Conservation (phyloP, 257 asterid species). For the Scutellaria minor region DNA sequence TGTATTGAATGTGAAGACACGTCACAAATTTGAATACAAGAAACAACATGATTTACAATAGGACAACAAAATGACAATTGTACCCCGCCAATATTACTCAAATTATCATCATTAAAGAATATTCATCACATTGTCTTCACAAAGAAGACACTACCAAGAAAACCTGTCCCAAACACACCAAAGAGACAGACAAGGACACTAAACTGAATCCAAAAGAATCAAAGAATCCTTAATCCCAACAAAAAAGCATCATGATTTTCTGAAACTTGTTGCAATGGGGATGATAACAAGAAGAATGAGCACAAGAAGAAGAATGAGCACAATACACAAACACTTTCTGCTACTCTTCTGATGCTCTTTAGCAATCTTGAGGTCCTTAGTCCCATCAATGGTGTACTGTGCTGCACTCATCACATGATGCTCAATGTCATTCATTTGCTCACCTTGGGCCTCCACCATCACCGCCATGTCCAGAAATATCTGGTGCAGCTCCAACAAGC, state of each 20-base stretch:
- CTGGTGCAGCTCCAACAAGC: constrained; percentile 92
- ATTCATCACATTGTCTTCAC: background rate
- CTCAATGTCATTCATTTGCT: constrained; percentile 87
- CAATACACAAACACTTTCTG: constrained; percentile 76
- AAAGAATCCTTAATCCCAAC: too few relatives aligned
- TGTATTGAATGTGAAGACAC: too few relatives aligned
- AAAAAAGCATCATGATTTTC: constrained; percentile 48
- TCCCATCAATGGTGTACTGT: constrained; percentile 67
- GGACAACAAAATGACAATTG: background rate
- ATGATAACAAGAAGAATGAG: constrained; percentile 63
- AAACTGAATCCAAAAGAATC: background rate
- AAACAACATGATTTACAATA: too few relatives aligned
- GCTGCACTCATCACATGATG: constrained; percentile 83
- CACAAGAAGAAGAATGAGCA: constrained; percentile 61
- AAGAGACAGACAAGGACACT: background rate
- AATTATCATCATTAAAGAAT: background rate
- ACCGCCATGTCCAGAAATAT: constrained; percentile 92
- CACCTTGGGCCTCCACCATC: constrained; percentile 95
- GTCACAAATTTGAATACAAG: too few relatives aligned
- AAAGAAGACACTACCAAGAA: background rate
- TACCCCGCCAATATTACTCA: background rate
- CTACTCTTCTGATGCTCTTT: constrained; percentile 77
- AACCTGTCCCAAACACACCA: background rate
- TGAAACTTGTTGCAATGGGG: constrained; percentile 75
- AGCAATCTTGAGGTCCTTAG: constrained; percentile 77